Evolutionary conservation across 768 basidiomycete genomes (phyloP), one percentile per base, ranked within the genome.

Genomic region (Podaxis rugospora): DNA sequence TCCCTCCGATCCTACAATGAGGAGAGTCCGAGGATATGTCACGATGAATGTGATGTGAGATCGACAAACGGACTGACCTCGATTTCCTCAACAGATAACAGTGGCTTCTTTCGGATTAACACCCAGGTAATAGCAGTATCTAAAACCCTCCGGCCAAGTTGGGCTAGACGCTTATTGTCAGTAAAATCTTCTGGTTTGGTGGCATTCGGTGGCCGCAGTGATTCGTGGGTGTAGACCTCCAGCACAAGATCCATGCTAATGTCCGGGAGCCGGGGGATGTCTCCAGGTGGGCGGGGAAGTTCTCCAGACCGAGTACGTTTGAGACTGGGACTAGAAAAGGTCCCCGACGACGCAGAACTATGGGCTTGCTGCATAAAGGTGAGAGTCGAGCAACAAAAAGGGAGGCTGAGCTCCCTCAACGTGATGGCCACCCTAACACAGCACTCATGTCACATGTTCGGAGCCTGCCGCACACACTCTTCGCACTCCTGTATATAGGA

Each of bases 211-310:
- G 69, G 78, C 54, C 83, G 78, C 53, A 91, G 76, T 18, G 88
- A 88, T 66, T 72, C 79, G 68, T 92, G 89, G 11, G 87, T 89
- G 66, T 82, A 90, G 55, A 89, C 85, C 65, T 88, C 82, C 55
- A 91, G 80, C 64, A 85, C 74, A 39, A 84, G 73, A 54, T 87
- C 83, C 32, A 76, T 75, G 60, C 62, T 52, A 83, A 74, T 68
- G 59, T 71, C 62, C n/a, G 46, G 64, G 27, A 72, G 65, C 75
- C 77, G 49, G 84, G 88, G 64, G 67, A 71, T 27, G 52, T 64
- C 62, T 66, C 63, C 36, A 42, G 56, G 39, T 42, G 61, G 56
- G 49, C 39, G 25, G 23, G 59, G 6, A 53, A 51, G 46, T n/a
- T 61, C 65, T 52, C 52, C 47, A 18, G 70, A 68, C 44, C 69